phyloP scores from a whole-genome alignment of 768 basidiomycete genomes.

The Mycena rebaudengoi region DNA sequence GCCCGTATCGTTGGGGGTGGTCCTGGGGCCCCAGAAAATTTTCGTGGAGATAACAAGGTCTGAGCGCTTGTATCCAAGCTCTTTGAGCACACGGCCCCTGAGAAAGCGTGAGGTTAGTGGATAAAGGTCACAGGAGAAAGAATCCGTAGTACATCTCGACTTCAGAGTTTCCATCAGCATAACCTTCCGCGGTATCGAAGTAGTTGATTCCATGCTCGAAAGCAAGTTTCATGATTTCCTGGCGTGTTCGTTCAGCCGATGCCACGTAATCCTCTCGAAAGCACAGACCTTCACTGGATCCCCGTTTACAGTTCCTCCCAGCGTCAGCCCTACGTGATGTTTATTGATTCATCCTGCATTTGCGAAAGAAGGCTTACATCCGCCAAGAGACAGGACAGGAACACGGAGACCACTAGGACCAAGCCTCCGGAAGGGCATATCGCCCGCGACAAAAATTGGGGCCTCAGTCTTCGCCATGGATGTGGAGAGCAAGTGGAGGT shows the following conservation, averaged over 20 bases:
- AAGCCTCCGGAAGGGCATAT: conserved; percentile 58
- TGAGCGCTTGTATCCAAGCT: conserved; percentile 68
- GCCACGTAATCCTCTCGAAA: neutral
- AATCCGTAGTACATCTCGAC: conserved; percentile 78
- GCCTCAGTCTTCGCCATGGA: conserved; percentile 21
- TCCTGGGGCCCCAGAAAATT: conserved; percentile 75
- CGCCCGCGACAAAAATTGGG: conserved; percentile 46
- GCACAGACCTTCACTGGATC: conserved; percentile 22
- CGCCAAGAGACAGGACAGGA: conserved; percentile 66
- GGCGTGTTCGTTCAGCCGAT: neutral
- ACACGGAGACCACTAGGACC: conserved; percentile 63
- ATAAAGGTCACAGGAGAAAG: neutral
- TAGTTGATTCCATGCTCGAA: conserved; percentile 82
- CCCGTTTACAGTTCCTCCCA: conserved; percentile 25
- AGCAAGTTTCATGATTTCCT: conserved; percentile 84
- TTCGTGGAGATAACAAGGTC: conserved; percentile 85
- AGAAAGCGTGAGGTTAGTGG: neutral
- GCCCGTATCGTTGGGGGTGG: conserved; percentile 67
- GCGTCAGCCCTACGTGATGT: conserved; percentile 29
- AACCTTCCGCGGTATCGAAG: conserved; percentile 77
- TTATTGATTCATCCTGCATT: too few relatives aligned
- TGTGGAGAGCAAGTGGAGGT: neutral
- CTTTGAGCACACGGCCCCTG: conserved; percentile 78
- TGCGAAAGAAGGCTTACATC: conserved; percentile 46
- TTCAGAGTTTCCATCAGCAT: conserved; percentile 75